A percentile compares a stretch with the other conserved stretches of the same genome.
phyloP scores from a whole-genome alignment of 2,329 filamentous ascomycete species.

The Alternaria gansuensis region DNA sequence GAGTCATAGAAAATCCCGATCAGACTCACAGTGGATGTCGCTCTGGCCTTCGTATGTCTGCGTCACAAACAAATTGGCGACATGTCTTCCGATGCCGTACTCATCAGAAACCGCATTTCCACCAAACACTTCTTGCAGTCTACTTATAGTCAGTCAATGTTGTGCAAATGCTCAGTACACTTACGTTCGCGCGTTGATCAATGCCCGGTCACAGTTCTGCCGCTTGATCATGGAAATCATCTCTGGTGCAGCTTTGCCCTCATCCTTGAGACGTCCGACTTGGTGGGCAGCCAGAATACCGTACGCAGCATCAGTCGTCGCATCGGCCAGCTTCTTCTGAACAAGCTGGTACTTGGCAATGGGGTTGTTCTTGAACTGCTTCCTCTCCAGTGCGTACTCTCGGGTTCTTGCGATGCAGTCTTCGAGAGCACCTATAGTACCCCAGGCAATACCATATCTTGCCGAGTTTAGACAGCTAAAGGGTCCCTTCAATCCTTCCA shows the following conservation, averaged over 20 bases:
- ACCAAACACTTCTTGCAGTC: constrained; percentile 93
- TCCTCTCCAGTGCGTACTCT: constrained; percentile 88
- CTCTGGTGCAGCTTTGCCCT: constrained; percentile 85
- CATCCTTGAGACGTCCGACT: constrained; percentile 91
- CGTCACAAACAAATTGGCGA: constrained; percentile 94
- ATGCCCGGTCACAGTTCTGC: constrained; percentile 92
- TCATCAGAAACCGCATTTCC: constrained; percentile 99
- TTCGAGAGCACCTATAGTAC: constrained; percentile 91
- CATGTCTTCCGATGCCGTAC: constrained; percentile 93
- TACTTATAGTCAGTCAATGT: constrained; percentile 43
- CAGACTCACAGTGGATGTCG: constrained; percentile 87
- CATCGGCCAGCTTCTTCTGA: constrained; percentile 97
- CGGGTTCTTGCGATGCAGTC: constrained; percentile 85
- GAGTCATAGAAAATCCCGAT: constrained; percentile 2
- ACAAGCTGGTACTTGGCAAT: constrained; percentile 95
- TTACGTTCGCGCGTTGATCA: constrained; percentile 76
- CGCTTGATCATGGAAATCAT: constrained; percentile 98
- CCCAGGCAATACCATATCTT: constrained; percentile 91
- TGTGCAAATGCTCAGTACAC: constrained; percentile 33
- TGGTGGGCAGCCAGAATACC: constrained; percentile 90
- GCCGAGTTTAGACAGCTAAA: constrained; percentile 96
- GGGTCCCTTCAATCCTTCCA: constrained; percentile 86
- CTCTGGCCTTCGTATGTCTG: constrained; percentile 99
- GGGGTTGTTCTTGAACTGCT: constrained; percentile 95
- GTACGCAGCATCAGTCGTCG: constrained; percentile 87